Percentiles rank a stretch among this genome's conserved stretches.
These are phyloP conservation scores for Neltuma alba DNA, from an alignment of 306 rosid species.

Conservation along the genomic window DNA sequence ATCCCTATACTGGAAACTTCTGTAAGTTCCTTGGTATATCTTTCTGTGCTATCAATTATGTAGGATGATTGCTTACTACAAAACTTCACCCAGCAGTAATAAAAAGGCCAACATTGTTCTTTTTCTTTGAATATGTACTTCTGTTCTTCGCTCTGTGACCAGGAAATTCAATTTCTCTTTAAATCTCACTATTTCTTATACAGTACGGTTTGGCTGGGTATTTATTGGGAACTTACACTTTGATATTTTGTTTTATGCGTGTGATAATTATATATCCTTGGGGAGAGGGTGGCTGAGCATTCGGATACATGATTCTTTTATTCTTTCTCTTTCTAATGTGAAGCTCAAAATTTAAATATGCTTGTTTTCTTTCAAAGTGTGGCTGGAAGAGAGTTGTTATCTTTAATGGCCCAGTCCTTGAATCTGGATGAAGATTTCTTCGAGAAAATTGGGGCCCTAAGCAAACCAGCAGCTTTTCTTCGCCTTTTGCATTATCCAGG, in stretches of 20 bases:
- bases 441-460: constrained; percentile 60
- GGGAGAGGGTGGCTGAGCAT: constrained; percentile 2
- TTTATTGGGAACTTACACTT: not conserved
- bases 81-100: not conserved
- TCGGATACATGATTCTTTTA: constrained; percentile 11
- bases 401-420: constrained; percentile 74
- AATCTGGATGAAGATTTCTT: constrained; percentile 67
- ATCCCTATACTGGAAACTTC: constrained; percentile 49
- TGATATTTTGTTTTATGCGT: not conserved
- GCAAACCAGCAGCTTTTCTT: constrained; percentile 54
- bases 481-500: constrained; percentile 92
- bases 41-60: constrained; percentile 11
- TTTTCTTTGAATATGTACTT: not conserved
- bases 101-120: not conserved
- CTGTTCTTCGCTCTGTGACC: not conserved
- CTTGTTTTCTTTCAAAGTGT: constrained; percentile 44
- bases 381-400: constrained; percentile 59
- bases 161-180: not conserved
- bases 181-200: constrained; percentile 10
- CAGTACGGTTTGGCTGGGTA: constrained; percentile 4
- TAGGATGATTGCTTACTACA: not conserved
- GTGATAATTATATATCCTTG: constrained; percentile 3
- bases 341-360: constrained; percentile 15
- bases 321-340: constrained; percentile 1
- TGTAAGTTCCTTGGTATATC: constrained; percentile 53